These are phyloP conservation scores for Nemania sp. DNA, from an alignment of 2,329 filamentous ascomycete genomes.

Conservation along the genomic window DNA sequence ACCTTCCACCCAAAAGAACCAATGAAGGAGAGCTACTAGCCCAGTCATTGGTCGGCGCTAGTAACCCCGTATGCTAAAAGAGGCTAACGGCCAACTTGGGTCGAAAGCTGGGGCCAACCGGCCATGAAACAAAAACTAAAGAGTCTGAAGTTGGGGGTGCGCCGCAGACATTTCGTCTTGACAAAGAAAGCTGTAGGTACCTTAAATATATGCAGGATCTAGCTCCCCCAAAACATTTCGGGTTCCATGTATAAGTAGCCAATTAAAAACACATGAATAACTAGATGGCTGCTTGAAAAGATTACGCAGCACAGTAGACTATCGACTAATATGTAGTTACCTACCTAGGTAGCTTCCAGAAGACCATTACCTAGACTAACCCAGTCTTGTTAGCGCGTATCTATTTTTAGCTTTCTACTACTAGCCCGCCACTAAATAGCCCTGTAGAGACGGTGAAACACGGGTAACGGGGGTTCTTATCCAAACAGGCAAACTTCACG, in stretches of 20 bases:
- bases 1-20: background rate
- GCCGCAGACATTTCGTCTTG: background rate
- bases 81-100: slow-evolving; percentile 13
- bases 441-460: background rate
- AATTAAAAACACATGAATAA: background rate
- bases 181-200: background rate
- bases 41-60: slow-evolving; percentile 20
- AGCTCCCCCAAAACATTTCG: background rate
- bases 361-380: too few relatives aligned
- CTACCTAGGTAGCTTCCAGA: slow-evolving; percentile 1
- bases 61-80: slow-evolving; percentile 18
- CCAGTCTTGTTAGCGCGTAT: background rate
- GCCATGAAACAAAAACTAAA: slow-evolving; percentile 21
- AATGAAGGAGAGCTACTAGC: background rate
- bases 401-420: slow-evolving; percentile 23
- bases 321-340: background rate
- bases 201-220: background rate
- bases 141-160: background rate
- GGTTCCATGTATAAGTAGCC: background rate
- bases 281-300: background rate
- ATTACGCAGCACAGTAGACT: background rate
- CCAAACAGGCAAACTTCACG: background rate
- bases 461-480: background rate
- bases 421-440: background rate
- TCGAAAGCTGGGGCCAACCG: slow-evolving; percentile 7